phyloP scores from a whole-genome alignment of 805 yeast genomes.

The Yueomyces sp. region DNA sequence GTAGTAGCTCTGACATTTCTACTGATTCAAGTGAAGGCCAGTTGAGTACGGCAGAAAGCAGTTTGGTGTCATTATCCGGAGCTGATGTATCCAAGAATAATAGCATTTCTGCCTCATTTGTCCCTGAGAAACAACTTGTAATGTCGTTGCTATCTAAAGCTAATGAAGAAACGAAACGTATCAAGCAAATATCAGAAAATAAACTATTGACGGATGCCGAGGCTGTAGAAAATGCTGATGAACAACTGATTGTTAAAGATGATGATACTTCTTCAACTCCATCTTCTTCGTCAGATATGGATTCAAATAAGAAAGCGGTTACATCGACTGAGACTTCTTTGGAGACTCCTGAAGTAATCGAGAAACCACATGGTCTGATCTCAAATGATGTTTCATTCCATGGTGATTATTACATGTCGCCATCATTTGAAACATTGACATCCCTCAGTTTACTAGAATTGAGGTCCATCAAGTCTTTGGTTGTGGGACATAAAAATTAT shows the following conservation, averaged over 20 bases:
- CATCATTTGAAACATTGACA: conserved; percentile 49
- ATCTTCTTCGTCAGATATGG: not conserved
- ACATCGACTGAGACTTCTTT: not conserved
- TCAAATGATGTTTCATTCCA: conserved; percentile 35
- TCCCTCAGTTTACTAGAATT: conserved; percentile 48
- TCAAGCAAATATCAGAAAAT: not conserved
- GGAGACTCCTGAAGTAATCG: not conserved
- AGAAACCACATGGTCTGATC: conserved; percentile 9
- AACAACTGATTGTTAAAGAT: not conserved
- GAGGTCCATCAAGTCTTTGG: conserved; percentile 46
- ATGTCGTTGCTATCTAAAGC: conserved; percentile 8
- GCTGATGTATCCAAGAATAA: not conserved
- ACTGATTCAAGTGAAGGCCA: not conserved
- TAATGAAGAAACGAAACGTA: not conserved
- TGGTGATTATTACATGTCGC: conserved; percentile 73
- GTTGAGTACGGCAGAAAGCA: not conserved
- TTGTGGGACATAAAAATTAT: conserved; percentile 56
- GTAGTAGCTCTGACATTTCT: not conserved
- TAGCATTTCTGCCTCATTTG: conserved; percentile 6
- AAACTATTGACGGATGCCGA: not conserved
- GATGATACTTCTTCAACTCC: not conserved
- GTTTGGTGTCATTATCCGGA: not conserved
- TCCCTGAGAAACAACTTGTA: conserved; percentile 20
- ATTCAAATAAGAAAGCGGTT: not conserved
- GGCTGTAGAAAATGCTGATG: not conserved